Percentiles rank a stretch among this genome's conserved stretches.
Conservation (phyloP, 2,329 filamentous ascomycete genomes). For the Harringtonia lauricola region DNA sequence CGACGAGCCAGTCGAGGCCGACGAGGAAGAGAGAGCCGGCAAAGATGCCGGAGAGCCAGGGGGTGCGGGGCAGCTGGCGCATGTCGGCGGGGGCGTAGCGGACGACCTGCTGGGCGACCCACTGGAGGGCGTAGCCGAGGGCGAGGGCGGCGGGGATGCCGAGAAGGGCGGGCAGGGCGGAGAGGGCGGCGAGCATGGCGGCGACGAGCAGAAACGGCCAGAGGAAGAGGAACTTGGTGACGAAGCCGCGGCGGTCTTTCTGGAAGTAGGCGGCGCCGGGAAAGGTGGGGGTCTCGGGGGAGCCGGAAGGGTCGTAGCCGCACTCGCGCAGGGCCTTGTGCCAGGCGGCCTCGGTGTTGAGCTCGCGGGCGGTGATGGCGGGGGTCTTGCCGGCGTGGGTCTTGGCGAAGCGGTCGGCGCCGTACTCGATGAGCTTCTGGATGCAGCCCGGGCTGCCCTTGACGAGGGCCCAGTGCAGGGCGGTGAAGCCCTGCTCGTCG, state of each 20-base stretch:
- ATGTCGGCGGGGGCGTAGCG: conserved; percentile 80
- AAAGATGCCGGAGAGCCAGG: conserved; percentile 91
- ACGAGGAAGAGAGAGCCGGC: conserved; percentile 75
- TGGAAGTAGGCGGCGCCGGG: conserved; percentile 61
- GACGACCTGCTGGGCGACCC: conserved; percentile 64
- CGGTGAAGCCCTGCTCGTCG: conserved; percentile 89
- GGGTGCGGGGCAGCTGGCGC: conserved; percentile 82
- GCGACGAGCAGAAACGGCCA: conserved; percentile 76
- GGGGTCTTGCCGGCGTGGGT: conserved; percentile 88
- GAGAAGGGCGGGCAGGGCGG: conserved; percentile 61
- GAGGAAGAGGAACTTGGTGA: conserved; percentile 79
- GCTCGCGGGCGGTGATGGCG: conserved; percentile 72
- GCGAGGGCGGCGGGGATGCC: conserved; percentile 62
- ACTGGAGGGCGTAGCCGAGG: conserved; percentile 62
- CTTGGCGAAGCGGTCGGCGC: conserved; percentile 83
- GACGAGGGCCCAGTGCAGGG: conserved; percentile 91
- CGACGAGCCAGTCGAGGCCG: conserved; percentile 62
- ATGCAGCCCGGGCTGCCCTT: conserved; percentile 85
- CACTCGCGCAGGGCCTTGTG: conserved; percentile 18
- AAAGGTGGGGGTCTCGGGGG: conserved; percentile 57
- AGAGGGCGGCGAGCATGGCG: conserved; percentile 58
- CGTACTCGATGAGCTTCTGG: conserved; percentile 90
- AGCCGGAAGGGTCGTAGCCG: conserved; percentile 49
- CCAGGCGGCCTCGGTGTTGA: conserved; percentile 65
- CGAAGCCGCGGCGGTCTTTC: conserved; percentile 66